Base-by-base conservation (phyloP, 495 filamentous ascomycete species). In the Coniosporium apollinis region DNA sequence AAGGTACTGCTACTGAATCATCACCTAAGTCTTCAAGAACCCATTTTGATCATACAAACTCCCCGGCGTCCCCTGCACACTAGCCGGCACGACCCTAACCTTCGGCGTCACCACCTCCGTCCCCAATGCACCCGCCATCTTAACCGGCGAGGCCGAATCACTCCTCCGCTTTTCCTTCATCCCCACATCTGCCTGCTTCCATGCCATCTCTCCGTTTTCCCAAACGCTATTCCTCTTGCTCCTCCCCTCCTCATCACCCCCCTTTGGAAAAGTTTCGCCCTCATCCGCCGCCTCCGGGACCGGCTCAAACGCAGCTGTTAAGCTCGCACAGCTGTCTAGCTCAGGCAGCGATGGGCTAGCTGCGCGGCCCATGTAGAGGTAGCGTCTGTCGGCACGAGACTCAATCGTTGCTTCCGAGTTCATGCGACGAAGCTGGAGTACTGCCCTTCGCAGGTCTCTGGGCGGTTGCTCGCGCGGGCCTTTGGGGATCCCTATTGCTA, bases 11-110 rank as follows among this genome's bases (percentile, higher is more conserved):
- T n/a, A n/a, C n/a, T n/a, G n/a, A n/a, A n/a, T n/a, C n/a, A n/a
- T n/a, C n/a, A n/a, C n/a, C n/a, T 61, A 44, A 59, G 55, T 49
- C 36, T 47, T 56, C 46, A 65, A 33, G 37, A 64, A 65, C 9
- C 61, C 61, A 19, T 61, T 53, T 26, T 53, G 33, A 45, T 65
- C 60, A 43, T 62, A 65, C 31, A 57, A 38, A 34, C 46, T 48
- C 39, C 35, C 34, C 28, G 45, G 45, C 31, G 45, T 51, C 16
- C 34, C 32, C 39, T 41, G 19, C 14, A 46, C 39, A 30, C 39
- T 48, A 8, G 16, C 24, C 10, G 25, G 14, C 24, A 28, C 37
- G 30, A 32, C 22, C 13, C 20, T 20, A 46, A 18, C 26, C 33
- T 6, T 33, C 29, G 34, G 41, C 19, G 21, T 39, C 25, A 15